Evolutionary conservation across 129 eudicot genomes (phyloP), one percentile per base, ranked within the genome.

Genomic region (Ambrosia artemisiifolia): DNA sequence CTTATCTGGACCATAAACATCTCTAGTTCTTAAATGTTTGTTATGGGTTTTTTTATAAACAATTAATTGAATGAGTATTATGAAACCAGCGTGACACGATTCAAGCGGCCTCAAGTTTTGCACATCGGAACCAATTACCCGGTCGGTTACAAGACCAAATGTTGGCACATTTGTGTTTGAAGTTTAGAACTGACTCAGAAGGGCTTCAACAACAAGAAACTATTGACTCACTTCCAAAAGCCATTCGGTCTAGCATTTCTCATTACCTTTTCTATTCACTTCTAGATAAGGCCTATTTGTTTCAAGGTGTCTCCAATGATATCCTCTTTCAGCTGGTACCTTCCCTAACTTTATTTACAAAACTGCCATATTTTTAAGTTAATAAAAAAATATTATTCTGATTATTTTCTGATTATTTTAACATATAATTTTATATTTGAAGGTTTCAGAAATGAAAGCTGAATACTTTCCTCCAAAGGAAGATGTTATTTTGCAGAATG

Each of bases 381-480:
- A 43, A 49, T 13, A 50, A n/a, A n/a, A n/a, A n/a, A n/a, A n/a
- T n/a, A n/a, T n/a, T n/a, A n/a, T n/a, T n/a, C n/a, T n/a, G n/a
- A n/a, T n/a, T n/a, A n/a, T n/a, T n/a, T n/a, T 0, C 3, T n/a
- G 18, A 61, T 24, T 5, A 61, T 24, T 5, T 5, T 30, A 30
- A 12, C 11, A 11, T 5, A 5, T 61, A 5, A 3, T 6, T 43
- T 18, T 20, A 40, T 11, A 36, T 16, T 72, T 68, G 55, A 68
- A 87, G 94, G 96, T 85, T 48, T 77, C 95, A 28, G 94, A 87
- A 85, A 90, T 90, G 96, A 90, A 85, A 81, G 84, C 87, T 6
- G 95, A 90, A 75, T 90, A 90, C 75, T 90, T 90, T 72, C 94
- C 94, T 33, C 96, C 96, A 7, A 85, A 75, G 78, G 96, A 90